These are phyloP conservation scores for Exidia glandulosa DNA, from an alignment of 768 basidiomycete genomes.

Conservation along the genomic window DNA sequence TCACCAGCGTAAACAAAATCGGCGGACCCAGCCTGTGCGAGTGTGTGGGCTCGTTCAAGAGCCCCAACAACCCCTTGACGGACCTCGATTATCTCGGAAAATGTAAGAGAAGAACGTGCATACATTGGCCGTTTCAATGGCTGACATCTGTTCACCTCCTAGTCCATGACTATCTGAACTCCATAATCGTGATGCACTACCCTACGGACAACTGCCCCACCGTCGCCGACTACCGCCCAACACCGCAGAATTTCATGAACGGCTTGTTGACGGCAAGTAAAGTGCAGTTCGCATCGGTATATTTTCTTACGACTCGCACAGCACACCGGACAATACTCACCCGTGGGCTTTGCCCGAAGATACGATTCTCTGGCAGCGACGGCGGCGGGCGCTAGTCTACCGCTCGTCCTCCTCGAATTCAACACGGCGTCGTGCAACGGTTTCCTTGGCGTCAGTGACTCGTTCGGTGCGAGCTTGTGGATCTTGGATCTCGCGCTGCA, in stretches of 20 bases:
- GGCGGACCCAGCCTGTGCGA: conserved; percentile 52
- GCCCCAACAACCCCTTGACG: conserved; percentile 30
- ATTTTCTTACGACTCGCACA: conserved; percentile 24
- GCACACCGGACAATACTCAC: conserved; percentile 52
- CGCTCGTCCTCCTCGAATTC: conserved; percentile 58
- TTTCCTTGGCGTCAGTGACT: conserved; percentile 43
- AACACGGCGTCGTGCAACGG: conserved; percentile 46
- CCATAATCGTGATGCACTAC: conserved; percentile 29
- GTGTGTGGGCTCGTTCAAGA: conserved; percentile 34
- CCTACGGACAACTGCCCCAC: conserved; percentile 47
- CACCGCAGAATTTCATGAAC: neutral
- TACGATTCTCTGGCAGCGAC: conserved; percentile 40
- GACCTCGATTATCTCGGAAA: conserved; percentile 36
- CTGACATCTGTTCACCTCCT: conserved; percentile 20
- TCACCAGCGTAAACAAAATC: conserved; percentile 35
- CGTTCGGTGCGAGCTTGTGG: conserved; percentile 53
- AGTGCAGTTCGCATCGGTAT: neutral
- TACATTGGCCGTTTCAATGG: neutral
- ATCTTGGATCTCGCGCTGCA: conserved; percentile 49
- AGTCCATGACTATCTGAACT: conserved; percentile 1
- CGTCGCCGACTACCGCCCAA: conserved; percentile 1
- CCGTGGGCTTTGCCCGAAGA: conserved; percentile 33
- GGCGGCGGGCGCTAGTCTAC: conserved; percentile 30
- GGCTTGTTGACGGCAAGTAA: neutral
- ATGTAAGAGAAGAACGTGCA: conserved; percentile 24